Base-by-base conservation (phyloP, 148 eudicot species). In the Suaeda aralocaspica region DNA sequence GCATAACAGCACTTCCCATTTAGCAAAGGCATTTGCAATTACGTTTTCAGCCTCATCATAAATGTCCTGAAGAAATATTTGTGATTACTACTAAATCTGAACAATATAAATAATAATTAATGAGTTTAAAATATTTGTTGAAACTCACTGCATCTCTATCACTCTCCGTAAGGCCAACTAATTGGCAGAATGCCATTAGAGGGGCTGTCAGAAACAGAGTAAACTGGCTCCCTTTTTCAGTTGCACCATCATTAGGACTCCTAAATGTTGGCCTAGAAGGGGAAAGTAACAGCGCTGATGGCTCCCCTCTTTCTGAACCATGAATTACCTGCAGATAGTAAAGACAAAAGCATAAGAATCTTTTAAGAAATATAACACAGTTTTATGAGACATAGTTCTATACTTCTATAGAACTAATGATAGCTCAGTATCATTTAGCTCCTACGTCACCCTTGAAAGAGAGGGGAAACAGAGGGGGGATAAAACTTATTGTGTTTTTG, bases 221-320 rank as follows among this genome's bases (percentile, higher is more conserved):
- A 74, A 94, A 94, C 70, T 94, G 99, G 53, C 96, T 89, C 79
- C 96, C 97, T 64, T 58, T 75, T 72, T 78, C 82, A 72, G 83
- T 74, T 29, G 67, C 74, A 73, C 87, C 84, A 56, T 68, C 73
- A 29, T 59, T 65, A 62, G 81, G 78, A 30, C 65, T 79, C 86
- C 81, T 89, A 77, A 82, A 84, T 72, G 89, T 80, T 60, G 92
- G 81, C 73, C 67, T 89, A 48, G 76, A 71, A 64, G 97, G 97
- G 44, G 99, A 91, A 76, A 94, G 91, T 74, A 94, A 78, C 68
- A 91, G 44, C 22, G 93, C 92, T 67, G 82, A 85, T 61, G 92
- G 71, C 76, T 94, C 99, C 61, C 99, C 99, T 69, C 90, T 86
- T 81, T 94, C 97, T 70, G 89, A 86, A 68, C 99, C 99, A 76